Base-by-base conservation (phyloP, 352 stramenopile species). In the Phytopythium cucurbitacearum region DNA sequence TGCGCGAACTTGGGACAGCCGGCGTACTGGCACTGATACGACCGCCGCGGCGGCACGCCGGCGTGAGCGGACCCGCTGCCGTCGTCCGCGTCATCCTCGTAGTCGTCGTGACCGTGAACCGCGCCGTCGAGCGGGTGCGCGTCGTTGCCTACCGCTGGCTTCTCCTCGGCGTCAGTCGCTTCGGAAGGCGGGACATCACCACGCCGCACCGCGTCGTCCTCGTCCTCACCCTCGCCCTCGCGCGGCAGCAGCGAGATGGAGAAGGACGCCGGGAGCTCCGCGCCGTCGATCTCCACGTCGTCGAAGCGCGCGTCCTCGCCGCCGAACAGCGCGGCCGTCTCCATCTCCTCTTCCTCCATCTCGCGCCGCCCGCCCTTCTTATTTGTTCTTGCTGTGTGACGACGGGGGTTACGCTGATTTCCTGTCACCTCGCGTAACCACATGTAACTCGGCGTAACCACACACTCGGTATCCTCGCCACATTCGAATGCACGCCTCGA, bases 1-100 rank as follows among this genome's bases (percentile, higher is more conserved):
- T 91, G 82, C 1, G 71, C 70, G 44, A 80, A 78, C 56, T 89
- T 88, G 41, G 61, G 46, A 57, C 80, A 89, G 13, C 59, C 59
- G 7, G 71, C 60, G 34, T 75, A 73, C 40, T 71, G 64, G 57
- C 80, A 92, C 33, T 74, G 60, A 36, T 73, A 76, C 40, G 64
- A 53, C 7, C 62, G 59, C 43, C 64, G 49, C 8, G 63, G 51
- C 16, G 9, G 37, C 0, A 9, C 34, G 8, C 48, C 33, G 12
- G 52, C 37, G n/a, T n/a, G 15, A 7, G 9, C 47, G 13, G n/a
- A n/a, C n/a, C 8, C 38, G 8, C 12, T 13, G 35, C 4, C 47
- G 34, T 38, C 15, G n/a, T 43, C 54, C 13, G 4, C 13, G 21
- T 36, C 34, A 9, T 28, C 37, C 6, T 44, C 13, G 16, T 38